These are phyloP conservation scores for Nakazawaea holstii DNA, from an alignment of 805 yeast genomes.

Conservation along the genomic window DNA sequence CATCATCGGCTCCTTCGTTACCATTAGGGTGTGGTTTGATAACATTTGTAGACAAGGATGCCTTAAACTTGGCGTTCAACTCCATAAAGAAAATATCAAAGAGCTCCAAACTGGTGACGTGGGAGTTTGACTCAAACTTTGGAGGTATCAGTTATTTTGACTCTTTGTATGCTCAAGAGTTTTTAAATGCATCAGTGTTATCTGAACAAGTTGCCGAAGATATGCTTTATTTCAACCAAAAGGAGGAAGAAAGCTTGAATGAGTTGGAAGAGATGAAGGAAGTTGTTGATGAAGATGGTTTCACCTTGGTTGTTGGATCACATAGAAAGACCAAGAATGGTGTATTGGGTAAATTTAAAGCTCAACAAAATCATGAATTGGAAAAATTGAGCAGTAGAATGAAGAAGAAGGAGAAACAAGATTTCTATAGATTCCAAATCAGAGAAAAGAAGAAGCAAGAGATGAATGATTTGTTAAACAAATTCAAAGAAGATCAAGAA, in stretches of 20 bases:
- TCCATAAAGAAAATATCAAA: slow-evolving; percentile 49
- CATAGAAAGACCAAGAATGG: slow-evolving; percentile 79
- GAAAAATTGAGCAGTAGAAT: slow-evolving; percentile 40
- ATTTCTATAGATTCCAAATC: slow-evolving; percentile 93
- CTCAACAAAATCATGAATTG: slow-evolving; percentile 18
- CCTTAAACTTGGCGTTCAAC: slow-evolving; percentile 57
- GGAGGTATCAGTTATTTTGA: slow-evolving; percentile 9
- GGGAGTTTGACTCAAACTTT: slow-evolving; percentile 26
- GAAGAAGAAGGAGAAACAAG: slow-evolving; percentile 75
- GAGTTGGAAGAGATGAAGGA: slow-evolving; percentile 49
- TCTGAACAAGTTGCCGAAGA: slow-evolving; percentile 53
- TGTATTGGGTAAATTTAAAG: slow-evolving; percentile 45
- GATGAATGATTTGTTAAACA: slow-evolving; percentile 77
- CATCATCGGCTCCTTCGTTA: slow-evolving; percentile 34
- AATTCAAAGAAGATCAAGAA: slow-evolving; percentile 89
- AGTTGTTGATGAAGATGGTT: slow-evolving; percentile 88
- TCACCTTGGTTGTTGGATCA: slow-evolving; percentile 83
- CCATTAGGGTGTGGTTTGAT: slow-evolving; percentile 75
- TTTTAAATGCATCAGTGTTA: slow-evolving; percentile 44
- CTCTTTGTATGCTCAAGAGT: slow-evolving; percentile 5
- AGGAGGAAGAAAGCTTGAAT: slow-evolving; percentile 59
- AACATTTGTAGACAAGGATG: slow-evolving; percentile 66
- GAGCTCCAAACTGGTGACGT: slow-evolving; percentile 12
- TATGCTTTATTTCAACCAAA: slow-evolving; percentile 60
- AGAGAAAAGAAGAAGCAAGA: slow-evolving; percentile 90